Conservation (phyloP, 2,329 filamentous ascomycete species). For the Pestalotiopsis sp. region DNA sequence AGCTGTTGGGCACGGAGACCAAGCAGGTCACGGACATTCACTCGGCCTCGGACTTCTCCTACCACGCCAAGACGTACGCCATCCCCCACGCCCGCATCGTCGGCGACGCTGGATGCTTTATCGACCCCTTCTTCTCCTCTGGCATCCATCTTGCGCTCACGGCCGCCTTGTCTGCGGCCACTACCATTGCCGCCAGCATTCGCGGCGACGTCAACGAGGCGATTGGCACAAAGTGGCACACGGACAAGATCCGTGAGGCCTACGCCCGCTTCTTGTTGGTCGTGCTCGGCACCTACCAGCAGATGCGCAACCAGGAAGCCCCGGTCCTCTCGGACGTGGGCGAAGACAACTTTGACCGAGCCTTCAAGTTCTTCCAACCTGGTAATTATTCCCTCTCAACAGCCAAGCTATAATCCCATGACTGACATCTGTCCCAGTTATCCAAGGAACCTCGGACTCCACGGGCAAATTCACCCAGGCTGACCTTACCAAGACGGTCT, state of each 20-base stretch:
- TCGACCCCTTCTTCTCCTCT: constrained; percentile 52
- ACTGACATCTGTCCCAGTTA: constrained; percentile 28
- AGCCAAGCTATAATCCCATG: neutral
- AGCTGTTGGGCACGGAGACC: constrained; percentile 31
- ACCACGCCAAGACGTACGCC: constrained; percentile 45
- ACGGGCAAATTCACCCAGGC: constrained; percentile 1
- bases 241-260: constrained; percentile 43
- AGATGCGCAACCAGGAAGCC: constrained; percentile 41
- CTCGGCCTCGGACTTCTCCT: constrained; percentile 49
- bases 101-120: constrained; percentile 52
- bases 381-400: constrained; percentile 26
- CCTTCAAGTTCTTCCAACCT: constrained; percentile 42
- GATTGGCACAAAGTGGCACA: constrained; percentile 43
- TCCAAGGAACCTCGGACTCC: constrained; percentile 37
- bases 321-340: constrained; percentile 43
- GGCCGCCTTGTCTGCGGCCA: constrained; percentile 46
- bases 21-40: constrained; percentile 31
- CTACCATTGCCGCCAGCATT: constrained; percentile 42
- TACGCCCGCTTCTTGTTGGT: constrained; percentile 51
- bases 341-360: constrained; percentile 44
- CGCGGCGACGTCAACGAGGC: constrained; percentile 40
- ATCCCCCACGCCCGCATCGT: constrained; percentile 40
- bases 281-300: constrained; percentile 39
- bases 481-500: constrained; percentile 18
- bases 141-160: constrained; percentile 48